These are phyloP conservation scores for Diplodia corticola DNA, from an alignment of 2,329 filamentous ascomycete genomes.

Conservation along the genomic window DNA sequence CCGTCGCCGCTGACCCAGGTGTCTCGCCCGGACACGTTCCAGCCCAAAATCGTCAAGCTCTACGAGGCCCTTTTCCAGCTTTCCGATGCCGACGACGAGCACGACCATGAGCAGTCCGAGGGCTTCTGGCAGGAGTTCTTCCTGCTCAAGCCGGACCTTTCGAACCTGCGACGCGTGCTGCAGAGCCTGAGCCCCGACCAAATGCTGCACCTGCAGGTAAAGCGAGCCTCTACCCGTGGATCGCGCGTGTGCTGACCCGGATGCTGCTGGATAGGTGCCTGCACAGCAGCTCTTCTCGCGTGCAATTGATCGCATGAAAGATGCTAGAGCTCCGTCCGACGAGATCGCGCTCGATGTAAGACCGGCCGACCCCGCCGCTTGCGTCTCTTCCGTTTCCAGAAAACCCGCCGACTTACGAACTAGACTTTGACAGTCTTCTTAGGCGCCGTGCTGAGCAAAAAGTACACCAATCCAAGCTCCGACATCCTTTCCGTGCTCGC, in stretches of 20 bases:
- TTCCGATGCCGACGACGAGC: constrained; percentile 57
- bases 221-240: not conserved
- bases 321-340: constrained; percentile 61
- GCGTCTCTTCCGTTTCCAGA: not conserved
- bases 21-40: constrained; percentile 83
- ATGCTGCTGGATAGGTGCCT: constrained; percentile 50
- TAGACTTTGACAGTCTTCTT: constrained; percentile 91
- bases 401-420: constrained; percentile 45
- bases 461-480: constrained; percentile 91
- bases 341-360: constrained; percentile 84
- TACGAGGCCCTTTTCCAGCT: constrained; percentile 75
- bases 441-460: constrained; percentile 77
- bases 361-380: constrained; percentile 13
- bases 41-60: constrained; percentile 89
- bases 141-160: constrained; percentile 75
- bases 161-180: constrained; percentile 67
- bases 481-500: constrained; percentile 90
- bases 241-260: not conserved
- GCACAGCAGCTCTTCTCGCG: constrained; percentile 76
- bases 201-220: constrained; percentile 71
- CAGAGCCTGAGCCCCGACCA: constrained; percentile 71
- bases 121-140: constrained; percentile 98
- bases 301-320: constrained; percentile 69
- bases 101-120: constrained; percentile 65
- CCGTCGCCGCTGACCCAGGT: constrained; percentile 92